A percentile compares a stretch with the other conserved stretches of the same genome.
These are phyloP conservation scores for Syzygium aromaticum DNA, from an alignment of 345 rosid species.

Conservation along the genomic window DNA sequence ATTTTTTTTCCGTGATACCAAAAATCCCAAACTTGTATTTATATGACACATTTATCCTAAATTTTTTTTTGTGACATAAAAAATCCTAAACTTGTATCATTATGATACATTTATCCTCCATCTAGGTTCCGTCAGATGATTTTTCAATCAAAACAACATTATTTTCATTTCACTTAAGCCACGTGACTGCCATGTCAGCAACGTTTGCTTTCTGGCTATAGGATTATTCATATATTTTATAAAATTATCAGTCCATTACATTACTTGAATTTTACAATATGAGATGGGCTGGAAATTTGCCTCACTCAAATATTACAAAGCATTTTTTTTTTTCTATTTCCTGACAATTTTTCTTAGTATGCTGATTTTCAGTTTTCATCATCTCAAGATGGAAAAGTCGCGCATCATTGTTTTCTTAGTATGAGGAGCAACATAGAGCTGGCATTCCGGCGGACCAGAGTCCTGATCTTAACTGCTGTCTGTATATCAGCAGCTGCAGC, in stretches of 20 bases:
- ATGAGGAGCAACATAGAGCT: constrained; percentile 62
- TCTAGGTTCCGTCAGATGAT: too few relatives aligned
- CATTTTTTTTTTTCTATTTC: neutral
- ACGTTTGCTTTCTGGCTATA: too few relatives aligned
- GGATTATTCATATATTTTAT: neutral
- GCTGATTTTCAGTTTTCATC: neutral
- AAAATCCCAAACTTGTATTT: too few relatives aligned
- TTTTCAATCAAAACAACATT: too few relatives aligned
- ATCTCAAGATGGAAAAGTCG: neutral
- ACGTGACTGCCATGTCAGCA: too few relatives aligned
- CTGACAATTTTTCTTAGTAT: neutral
- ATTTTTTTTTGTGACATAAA: too few relatives aligned
- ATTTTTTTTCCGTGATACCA: too few relatives aligned
- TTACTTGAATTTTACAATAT: neutral
- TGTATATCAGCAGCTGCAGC: constrained; percentile 81
- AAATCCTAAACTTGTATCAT: too few relatives aligned
- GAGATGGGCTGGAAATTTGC: neutral
- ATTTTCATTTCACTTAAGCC: too few relatives aligned
- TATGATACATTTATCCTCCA: too few relatives aligned
- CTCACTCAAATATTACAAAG: neutral
- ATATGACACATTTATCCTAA: too few relatives aligned
- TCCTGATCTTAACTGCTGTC: constrained; percentile 86
- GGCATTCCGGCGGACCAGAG: constrained; percentile 62
- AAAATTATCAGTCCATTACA: neutral
- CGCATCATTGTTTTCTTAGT: constrained; percentile 7